Evolutionary conservation across 148 eudicot species (phyloP).

Genomic region (Hydrangea macrophylla): DNA sequence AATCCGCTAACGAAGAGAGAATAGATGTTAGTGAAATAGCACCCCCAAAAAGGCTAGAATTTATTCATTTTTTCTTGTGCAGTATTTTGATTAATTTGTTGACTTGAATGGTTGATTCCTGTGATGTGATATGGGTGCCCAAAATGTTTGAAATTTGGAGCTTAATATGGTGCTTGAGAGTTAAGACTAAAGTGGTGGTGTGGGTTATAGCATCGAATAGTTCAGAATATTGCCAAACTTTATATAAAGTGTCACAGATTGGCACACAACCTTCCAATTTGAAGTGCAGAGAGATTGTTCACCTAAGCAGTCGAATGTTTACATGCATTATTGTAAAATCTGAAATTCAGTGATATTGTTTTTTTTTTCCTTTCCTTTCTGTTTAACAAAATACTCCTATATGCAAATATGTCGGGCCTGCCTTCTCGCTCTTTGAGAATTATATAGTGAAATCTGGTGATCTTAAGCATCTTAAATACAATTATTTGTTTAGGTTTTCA

Average conservation of each 20-base stretch:
- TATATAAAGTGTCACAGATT: not conserved
- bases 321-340: not conserved
- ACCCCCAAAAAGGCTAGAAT: too few relatives aligned
- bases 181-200: too few relatives aligned
- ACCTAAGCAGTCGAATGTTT: not conserved
- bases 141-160: too few relatives aligned
- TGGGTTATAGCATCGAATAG: too few relatives aligned
- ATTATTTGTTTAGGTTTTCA: not conserved
- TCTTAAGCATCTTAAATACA: not conserved
- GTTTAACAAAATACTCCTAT: not conserved
- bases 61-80: too few relatives aligned
- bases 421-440: not conserved
- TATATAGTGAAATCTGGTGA: not conserved
- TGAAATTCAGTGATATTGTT: not conserved
- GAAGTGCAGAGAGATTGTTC: not conserved
- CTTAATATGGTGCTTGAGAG: too few relatives aligned
- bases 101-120: too few relatives aligned
- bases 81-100: too few relatives aligned
- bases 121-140: too few relatives aligned
- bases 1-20: too few relatives aligned
- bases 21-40: too few relatives aligned
- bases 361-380: not conserved
- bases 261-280: conserved; percentile 2
- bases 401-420: not conserved
- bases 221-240: too few relatives aligned